Percentiles rank a stretch among this genome's conserved stretches.
Evolutionary conservation across 177 flowering plant genomes (phyloP).

Genomic region (Telopea speciosissima): DNA sequence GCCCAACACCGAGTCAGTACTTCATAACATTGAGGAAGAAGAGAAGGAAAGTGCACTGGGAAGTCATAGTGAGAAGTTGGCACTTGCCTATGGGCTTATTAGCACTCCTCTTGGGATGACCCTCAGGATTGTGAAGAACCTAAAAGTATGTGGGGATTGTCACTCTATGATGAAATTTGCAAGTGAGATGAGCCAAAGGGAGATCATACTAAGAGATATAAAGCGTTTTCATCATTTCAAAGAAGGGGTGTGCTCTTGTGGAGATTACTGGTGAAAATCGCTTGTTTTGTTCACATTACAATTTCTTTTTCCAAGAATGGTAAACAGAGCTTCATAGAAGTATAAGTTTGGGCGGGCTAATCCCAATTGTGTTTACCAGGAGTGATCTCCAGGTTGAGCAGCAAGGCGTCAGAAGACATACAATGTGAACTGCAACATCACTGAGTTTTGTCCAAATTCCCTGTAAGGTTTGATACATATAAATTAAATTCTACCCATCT

Average conservation of each 20-base stretch:
- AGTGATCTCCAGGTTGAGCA: no score
- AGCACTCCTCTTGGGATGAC: slow-evolving; percentile 28
- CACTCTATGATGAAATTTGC: slow-evolving; percentile 48
- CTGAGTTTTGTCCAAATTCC: no score
- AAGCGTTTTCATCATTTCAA: slow-evolving; percentile 53
- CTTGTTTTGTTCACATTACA: not conserved
- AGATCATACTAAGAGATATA: slow-evolving; percentile 45
- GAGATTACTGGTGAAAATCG: slow-evolving; percentile 44
- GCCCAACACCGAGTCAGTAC: slow-evolving; percentile 41
- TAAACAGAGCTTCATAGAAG: no score
- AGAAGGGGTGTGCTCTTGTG: slow-evolving; percentile 44
- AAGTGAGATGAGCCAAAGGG: slow-evolving; percentile 34
- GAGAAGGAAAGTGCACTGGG: slow-evolving; percentile 48
- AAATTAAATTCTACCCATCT: no score
- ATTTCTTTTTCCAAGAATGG: not conserved
- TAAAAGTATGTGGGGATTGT: slow-evolving; percentile 50
- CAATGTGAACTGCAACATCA: no score
- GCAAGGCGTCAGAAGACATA: no score
- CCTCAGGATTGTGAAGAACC: slow-evolving; percentile 52
- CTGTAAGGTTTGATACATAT: no score
- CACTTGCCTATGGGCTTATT: slow-evolving; percentile 47
- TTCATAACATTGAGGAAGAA: slow-evolving; percentile 53
- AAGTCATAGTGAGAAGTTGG: slow-evolving; percentile 54
- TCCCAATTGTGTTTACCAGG: no score
- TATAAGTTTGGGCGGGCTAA: no score